Evolutionary conservation across 202 grass and related monocot species (phyloP), one percentile per base, ranked within the genome.

Genomic region (Digitaria exilis): DNA sequence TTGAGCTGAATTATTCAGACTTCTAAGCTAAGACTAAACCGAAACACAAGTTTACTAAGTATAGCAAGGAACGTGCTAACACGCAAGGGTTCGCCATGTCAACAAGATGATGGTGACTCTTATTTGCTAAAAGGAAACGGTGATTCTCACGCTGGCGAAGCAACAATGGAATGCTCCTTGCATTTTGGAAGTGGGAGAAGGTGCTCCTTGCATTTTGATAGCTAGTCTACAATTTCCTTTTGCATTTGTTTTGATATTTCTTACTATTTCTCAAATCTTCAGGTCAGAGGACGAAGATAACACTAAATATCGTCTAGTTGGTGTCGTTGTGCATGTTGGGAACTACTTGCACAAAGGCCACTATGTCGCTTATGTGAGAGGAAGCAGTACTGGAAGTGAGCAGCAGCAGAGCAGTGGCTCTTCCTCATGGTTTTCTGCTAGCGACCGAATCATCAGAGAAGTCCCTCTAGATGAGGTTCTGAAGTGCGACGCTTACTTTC

Each of bases 351-450:
- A 18, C 0, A 0, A 0, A 26, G 15, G 74, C 80, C 92, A 91
- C 57, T 86, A 75, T 42, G 57, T 94, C 15, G 91, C 86, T 35
- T 94, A 91, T 49, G 69, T 94, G 32, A 90, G 82, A 80, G 43
- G 9, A 29, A 28, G 72, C 72, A 75, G 72, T 50, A 56, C 22
- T 75, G 32, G 32, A 37, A 75, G 8, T 21, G 9, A 30, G 8
- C 18, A 29, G 8, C 69, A 52, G 31, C 1, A 32, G 21, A 75
- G 35, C 15, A 34, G 29, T 57, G 55, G 17, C 69, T 86, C 73
- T 28, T 66, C 71, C 14, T 71, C 75, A 5, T 91, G 92, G 88
- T 89, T 89, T 87, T 59, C 75, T 52, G 89, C 83, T 14, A 74
- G 29, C 18, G 89, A 94, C 71, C n/a, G 16, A 1, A 44, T 59